Percentiles rank a stretch among this genome's conserved stretches.
Conservation (phyloP, 2,329 filamentous ascomycete genomes). For the Aspergillus piperis region DNA sequence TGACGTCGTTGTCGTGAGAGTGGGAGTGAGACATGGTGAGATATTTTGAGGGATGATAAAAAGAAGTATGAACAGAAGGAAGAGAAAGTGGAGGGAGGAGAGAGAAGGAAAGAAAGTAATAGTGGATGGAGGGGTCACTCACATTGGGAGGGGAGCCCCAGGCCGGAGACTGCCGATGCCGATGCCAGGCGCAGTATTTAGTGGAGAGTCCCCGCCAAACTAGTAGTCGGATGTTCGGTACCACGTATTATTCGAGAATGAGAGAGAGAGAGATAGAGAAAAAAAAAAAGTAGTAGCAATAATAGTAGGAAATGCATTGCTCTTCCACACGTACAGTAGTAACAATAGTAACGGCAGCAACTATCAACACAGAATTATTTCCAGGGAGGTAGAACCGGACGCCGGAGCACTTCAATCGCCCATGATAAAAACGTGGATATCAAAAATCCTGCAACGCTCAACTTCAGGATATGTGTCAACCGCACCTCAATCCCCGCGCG, state of each 20-base stretch:
- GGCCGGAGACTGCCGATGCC: slow-evolving; percentile 5
- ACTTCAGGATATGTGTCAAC: slow-evolving; percentile 7
- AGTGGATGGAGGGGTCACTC: slow-evolving; percentile 2
- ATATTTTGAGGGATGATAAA: background rate
- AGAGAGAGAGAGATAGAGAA: no score
- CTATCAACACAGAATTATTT: slow-evolving; percentile 11
- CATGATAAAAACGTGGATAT: slow-evolving; percentile 35
- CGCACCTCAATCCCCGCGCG: background rate
- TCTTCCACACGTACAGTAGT: background rate
- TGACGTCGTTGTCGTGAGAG: slow-evolving; percentile 38
- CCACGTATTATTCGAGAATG: no score
- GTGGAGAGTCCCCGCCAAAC: background rate
- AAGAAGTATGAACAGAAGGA: background rate
- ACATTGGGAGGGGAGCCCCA: no score
- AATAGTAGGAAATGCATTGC: background rate
- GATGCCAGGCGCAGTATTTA: background rate
- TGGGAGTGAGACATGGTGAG: slow-evolving; percentile 41
- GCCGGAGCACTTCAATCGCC: slow-evolving; percentile 29
- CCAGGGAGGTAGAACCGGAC: background rate
- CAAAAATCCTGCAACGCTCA: slow-evolving; percentile 22
- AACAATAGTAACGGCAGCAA: background rate
- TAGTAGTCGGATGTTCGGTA: background rate
- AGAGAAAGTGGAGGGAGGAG: background rate
- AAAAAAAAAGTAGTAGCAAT: no score
- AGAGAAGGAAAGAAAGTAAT: no score